A percentile compares a stretch with the other conserved stretches of the same genome.
These are phyloP conservation scores for Saccharomycopsis selenospora DNA, from an alignment of 805 yeast species.

Conservation along the genomic window DNA sequence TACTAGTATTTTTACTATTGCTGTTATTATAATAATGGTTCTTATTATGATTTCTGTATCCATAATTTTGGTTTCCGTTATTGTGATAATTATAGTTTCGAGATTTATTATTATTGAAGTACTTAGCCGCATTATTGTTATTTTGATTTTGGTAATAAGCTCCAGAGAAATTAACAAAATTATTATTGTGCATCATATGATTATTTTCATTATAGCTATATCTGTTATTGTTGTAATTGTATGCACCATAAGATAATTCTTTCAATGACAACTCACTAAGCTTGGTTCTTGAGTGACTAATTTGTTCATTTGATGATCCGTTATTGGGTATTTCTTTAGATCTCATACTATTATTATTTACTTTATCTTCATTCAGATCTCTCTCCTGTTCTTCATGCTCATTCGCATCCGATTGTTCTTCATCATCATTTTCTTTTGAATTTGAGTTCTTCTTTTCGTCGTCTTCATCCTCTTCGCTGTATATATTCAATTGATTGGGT, in stretches of 20 bases:
- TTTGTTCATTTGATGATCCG: not conserved
- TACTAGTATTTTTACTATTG: not conserved
- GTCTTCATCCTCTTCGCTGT: conserved; percentile 22
- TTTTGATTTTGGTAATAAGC: not conserved
- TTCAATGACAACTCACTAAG: conserved; percentile 2
- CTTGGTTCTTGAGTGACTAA: not conserved
- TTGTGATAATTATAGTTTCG: not conserved
- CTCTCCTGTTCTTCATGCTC: conserved; percentile 2
- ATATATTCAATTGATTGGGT: conserved; percentile 18
- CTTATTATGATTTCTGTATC: not conserved
- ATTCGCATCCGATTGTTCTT: conserved; percentile 23
- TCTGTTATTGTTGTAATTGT: not conserved
- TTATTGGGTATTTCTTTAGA: not conserved
- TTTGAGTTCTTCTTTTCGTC: not conserved
- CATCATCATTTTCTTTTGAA: conserved; percentile 10
- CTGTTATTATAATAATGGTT: not conserved
- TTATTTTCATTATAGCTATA: not conserved
- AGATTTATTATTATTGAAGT: not conserved
- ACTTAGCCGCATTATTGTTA: too few species aligned
- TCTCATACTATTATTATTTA: not conserved
- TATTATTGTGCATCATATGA: not conserved
- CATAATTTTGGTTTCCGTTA: not conserved
- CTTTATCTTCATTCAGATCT: conserved; percentile 5
- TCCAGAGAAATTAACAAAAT: not conserved
- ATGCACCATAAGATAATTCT: conserved; percentile 7